phyloP scores from a whole-genome alignment of 2,329 filamentous ascomycete genomes.

The Cladosporium oxysporum region DNA sequence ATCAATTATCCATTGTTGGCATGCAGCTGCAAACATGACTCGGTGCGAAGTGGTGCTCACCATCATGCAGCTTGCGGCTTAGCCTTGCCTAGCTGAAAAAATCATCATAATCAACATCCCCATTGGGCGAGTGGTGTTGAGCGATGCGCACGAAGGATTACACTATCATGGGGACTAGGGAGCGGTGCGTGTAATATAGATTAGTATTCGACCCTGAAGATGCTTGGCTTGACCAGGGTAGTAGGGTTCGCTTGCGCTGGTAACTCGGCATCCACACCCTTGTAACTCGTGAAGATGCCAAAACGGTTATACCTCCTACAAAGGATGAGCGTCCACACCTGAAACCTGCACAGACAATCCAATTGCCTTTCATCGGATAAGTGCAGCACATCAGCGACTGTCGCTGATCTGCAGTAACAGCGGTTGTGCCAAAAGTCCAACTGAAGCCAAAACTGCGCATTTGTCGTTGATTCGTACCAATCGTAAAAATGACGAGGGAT shows the following conservation, averaged over 20 bases:
- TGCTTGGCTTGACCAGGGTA: slow-evolving; percentile 5
- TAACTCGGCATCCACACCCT: not conserved
- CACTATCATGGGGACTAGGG: slow-evolving; percentile 1
- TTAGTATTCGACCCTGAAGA: not conserved
- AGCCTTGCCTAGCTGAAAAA: not conserved
- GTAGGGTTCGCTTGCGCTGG: not conserved
- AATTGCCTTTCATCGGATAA: not conserved
- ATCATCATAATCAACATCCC: not conserved
- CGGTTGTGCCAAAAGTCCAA: not conserved
- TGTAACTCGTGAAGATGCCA: not conserved
- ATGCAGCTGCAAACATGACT: not conserved
- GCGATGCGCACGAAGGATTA: not conserved
- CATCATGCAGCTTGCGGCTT: not conserved
- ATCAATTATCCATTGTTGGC: not conserved
- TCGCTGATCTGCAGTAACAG: not conserved
- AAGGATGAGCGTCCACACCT: not conserved
- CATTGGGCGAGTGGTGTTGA: not conserved
- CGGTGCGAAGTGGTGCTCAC: not conserved
- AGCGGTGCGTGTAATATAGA: not conserved
- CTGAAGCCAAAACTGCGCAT: not conserved
- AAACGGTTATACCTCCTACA: not conserved
- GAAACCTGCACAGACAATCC: not conserved
- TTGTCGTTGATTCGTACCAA: not conserved
- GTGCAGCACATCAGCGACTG: not conserved
- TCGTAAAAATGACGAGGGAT: not conserved